phyloP scores from a whole-genome alignment of 2,329 filamentous ascomycete species.

The Hyphodiscus sp. region DNA sequence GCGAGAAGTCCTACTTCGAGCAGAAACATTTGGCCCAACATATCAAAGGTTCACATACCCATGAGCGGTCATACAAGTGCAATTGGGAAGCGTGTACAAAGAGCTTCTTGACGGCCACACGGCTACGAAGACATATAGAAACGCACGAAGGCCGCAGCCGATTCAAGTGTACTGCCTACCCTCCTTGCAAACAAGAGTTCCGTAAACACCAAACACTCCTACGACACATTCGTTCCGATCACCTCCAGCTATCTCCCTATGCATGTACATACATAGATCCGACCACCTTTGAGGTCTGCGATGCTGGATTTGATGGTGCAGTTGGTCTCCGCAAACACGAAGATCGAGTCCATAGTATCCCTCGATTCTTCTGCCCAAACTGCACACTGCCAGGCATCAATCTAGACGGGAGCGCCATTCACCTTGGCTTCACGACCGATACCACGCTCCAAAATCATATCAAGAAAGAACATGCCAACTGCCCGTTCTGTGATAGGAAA shows the following conservation, averaged over 20 bases:
- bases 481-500: constrained; percentile 64
- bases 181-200: constrained; percentile 70
- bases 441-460: constrained; percentile 68
- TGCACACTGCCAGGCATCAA: constrained; percentile 43
- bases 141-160: constrained; percentile 73
- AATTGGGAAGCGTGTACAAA: constrained; percentile 68
- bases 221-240: constrained; percentile 71
- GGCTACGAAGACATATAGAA: constrained; percentile 70
- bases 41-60: constrained; percentile 72
- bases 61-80: constrained; percentile 65
- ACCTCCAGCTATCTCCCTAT: constrained; percentile 66
- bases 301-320: constrained; percentile 65
- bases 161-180: constrained; percentile 64
- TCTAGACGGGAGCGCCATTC: constrained; percentile 35
- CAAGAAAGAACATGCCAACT: constrained; percentile 65
- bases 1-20: constrained; percentile 79
- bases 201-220: constrained; percentile 82
- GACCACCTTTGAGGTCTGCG: constrained; percentile 50
- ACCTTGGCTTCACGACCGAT: constrained; percentile 64
- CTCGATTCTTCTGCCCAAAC: constrained; percentile 70
- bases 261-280: constrained; percentile 56
- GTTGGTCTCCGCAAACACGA: constrained; percentile 66
- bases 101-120: constrained; percentile 72
- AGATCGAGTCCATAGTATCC: constrained; percentile 61
- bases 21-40: constrained; percentile 83